Base-by-base conservation (phyloP, 352 stramenopile species). In the Discostella stelligera region DNA sequence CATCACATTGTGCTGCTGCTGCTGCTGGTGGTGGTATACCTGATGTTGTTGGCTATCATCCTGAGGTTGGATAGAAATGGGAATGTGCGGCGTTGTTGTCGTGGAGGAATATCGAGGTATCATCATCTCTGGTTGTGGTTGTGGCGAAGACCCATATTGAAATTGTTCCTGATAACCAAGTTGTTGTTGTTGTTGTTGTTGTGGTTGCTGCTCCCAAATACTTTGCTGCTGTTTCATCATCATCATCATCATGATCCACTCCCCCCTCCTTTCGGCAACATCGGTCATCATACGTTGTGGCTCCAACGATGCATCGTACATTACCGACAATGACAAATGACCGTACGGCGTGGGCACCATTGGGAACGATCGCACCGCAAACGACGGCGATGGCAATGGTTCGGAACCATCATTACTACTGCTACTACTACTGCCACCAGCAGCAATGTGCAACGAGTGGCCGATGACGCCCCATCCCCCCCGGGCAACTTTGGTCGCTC, bases 241-340 rank as follows among this genome's bases (percentile, higher is more conserved):
- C 48, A 68, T 16, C 60, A 44, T 8, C 25, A 16, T 2, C 20
- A 74, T 49, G n/a, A n/a, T n/a, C 58, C 61, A 74, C 44, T 61
- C 55, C 39, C 44, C 44, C 18, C 67, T 49, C 39, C 61, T 64
- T 21, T 73, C 32, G 23, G 46, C 21, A 16, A 76, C n/a, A 41
- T 77, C 59, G 3, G 20, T 25, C 44, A 78, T 41, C 62, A 82
- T 66, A 11, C 56, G 37, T 60, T 79, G 39, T 16, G 69, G 66
- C 32, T 79, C 52, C 21, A 83, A 61, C 0, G 65, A 79, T 0
- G 71, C 71, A 71, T 84, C 77, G 41, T 82, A 84, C 66, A 82
- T 77, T 13, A 79, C 79, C n/a, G 55, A 61, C 11, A 85, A 3
- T 10, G 25, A 59, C 3, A 83, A 49, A 11, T n/a, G 32, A 30